Evolutionary conservation across 2,329 filamentous ascomycete species (phyloP).

Genomic region (Lecanicillium sp.): DNA sequence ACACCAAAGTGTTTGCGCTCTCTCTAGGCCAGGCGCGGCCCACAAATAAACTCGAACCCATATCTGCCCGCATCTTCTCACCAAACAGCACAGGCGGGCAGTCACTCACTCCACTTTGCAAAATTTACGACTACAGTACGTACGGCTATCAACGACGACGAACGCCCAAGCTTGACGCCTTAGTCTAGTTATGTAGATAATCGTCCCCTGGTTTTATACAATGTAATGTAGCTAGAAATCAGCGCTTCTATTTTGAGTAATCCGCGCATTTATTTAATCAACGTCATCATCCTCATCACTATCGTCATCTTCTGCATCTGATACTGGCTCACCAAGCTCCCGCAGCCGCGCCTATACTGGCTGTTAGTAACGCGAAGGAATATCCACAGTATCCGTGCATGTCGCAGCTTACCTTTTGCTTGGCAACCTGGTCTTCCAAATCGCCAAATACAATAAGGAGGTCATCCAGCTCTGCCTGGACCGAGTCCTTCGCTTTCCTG

Average conservation of each 20-base stretch:
- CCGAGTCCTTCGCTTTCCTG: conserved; percentile 53
- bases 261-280: conserved; percentile 15
- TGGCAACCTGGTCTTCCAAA: conserved; percentile 66
- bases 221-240: too few species aligned
- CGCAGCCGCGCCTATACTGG: conserved; percentile 46
- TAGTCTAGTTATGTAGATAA: too few species aligned
- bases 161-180: too few species aligned
- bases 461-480: conserved; percentile 71
- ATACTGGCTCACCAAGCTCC: conserved; percentile 61
- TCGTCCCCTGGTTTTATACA: too few species aligned
- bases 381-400: too few species aligned
- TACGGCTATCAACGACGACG: too few species aligned
- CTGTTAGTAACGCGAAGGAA: too few species aligned
- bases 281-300: conserved; percentile 43
- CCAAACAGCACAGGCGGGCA: too few species aligned
- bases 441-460: conserved; percentile 75
- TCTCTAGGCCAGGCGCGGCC: too few species aligned
- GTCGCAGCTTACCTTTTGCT: conserved; percentile 60
- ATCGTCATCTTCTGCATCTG: conserved; percentile 66
- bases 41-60: too few species aligned
- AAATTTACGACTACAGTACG: background rate
- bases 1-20: too few species aligned
- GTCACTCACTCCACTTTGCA: conserved; percentile 7
- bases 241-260: background rate
- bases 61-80: too few species aligned